Evolutionary conservation across 306 rosid genomes (phyloP), one percentile per base, ranked within the genome.

Genomic region (Quercus glauca): DNA sequence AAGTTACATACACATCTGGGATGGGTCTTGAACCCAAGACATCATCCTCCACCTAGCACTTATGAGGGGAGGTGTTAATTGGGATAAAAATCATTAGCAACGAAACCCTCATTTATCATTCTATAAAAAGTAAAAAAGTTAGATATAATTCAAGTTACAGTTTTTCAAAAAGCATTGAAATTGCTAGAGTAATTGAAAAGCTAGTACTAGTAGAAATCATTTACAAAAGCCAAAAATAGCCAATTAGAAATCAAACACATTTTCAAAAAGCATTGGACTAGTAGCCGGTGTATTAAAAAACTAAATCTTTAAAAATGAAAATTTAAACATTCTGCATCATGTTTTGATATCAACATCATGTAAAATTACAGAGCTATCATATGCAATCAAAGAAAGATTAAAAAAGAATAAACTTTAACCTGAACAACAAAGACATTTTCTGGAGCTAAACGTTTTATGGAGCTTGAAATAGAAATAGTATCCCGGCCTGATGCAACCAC

Each of bases 401-500:
- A 4, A 31, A 4, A 31, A 45, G 81, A 69, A 80, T 49, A 82
- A 82, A 74, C 79, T 51, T 76, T 82, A 82, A 95, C 99, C 99
- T 92, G 99, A 76, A 93, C 95, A 85, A 93, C 88, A 88, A 95
- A 93, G 57, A 91, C 96, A 83, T 90, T 89, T 60, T 91, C 99
- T 53, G 96, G 92, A 81, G 98, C 98, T 79, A 90, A 90, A 74
- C 92, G 79, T 88, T 89, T 93, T 78, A 95, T 87, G 67, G 97
- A 85, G 86, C 90, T 89, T n/a, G 97, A 88, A 84, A 92, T 89
- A 18, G 90, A 76, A 77, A 91, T 88, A 23, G 98, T 95, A 84
- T 93, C 97, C 82, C 93, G 78, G 55, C 98, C 94, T 75, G 97
- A 93, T 77, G 98, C 99, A 83, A 93, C 89, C 75, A 91, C 93